A percentile compares a stretch with the other conserved stretches of the same genome.
Conservation (phyloP, 352 stramenopile species). For the Aphanomyces cochlioides region DNA sequence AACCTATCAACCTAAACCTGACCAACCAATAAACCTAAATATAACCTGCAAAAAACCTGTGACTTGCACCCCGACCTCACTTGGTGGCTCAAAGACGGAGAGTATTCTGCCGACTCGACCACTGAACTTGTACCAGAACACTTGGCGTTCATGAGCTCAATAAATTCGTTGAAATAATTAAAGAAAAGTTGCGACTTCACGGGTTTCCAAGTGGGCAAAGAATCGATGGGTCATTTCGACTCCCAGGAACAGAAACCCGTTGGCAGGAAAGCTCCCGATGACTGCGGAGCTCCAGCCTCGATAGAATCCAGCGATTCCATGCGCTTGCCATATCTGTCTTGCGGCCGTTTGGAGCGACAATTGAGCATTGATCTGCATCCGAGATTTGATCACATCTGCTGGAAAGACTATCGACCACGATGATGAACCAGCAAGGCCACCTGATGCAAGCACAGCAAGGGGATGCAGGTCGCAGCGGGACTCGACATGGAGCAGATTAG, state of each 20-base stretch:
- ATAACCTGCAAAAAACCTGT: no score
- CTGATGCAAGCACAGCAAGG: constrained; percentile 65
- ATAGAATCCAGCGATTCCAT: constrained; percentile 76
- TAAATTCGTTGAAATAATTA: no score
- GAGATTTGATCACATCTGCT: constrained; percentile 76
- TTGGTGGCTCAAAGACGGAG: no score
- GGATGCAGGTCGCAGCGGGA: constrained; percentile 75
- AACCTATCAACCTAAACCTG: no score
- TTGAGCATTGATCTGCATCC: constrained; percentile 57
- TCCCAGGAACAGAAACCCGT: constrained; percentile 83
- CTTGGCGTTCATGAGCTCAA: no score
- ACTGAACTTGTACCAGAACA: no score
- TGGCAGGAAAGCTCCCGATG: constrained; percentile 77
- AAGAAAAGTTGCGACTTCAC: not conserved
- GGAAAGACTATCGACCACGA: constrained; percentile 85
- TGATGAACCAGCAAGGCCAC: constrained; percentile 67
- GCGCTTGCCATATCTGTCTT: constrained; percentile 51
- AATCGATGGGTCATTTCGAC: constrained; percentile 84
- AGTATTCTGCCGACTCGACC: no score
- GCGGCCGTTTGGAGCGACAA: constrained; percentile 43
- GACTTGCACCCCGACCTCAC: no score
- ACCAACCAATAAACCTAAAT: no score
- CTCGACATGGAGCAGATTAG: constrained; percentile 42
- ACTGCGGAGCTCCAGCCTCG: constrained; percentile 80
- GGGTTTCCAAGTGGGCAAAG: constrained; percentile 36